A percentile compares a stretch with the other conserved stretches of the same genome.
phyloP scores from a whole-genome alignment of 2,329 filamentous ascomycete genomes.

The Epichloe gansuensis region DNA sequence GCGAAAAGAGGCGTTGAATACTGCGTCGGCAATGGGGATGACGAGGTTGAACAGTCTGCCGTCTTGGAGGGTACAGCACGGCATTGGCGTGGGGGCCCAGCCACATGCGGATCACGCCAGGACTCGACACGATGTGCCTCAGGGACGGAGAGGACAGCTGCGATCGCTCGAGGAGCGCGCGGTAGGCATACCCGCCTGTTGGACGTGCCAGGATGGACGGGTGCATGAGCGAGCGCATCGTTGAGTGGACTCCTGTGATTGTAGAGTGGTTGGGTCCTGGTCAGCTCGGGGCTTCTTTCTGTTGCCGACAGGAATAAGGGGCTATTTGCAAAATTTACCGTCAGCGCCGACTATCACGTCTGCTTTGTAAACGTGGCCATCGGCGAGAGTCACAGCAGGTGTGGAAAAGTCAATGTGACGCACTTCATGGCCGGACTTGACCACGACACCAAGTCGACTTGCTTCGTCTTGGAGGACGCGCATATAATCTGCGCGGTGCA shows the following conservation, averaged over 20 bases:
- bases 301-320: no score
- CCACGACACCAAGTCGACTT: constrained; percentile 1
- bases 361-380: constrained; percentile 4
- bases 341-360: constrained; percentile 9
- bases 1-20: constrained; percentile 1
- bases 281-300: background rate
- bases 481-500: constrained; percentile 10
- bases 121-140: background rate
- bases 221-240: constrained; percentile 6
- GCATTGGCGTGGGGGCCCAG: constrained; percentile 5
- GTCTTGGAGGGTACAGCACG: constrained; percentile 6
- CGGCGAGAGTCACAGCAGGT: constrained; percentile 3
- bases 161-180: constrained; percentile 2
- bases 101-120: constrained; percentile 2
- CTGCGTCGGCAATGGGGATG: background rate
- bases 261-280: background rate
- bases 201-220: background rate
- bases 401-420: constrained; percentile 4
- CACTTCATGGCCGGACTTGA: constrained; percentile 6
- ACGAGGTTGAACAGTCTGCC: constrained; percentile 7
- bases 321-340: background rate
- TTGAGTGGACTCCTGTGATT: constrained; percentile 6
- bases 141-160: constrained; percentile 2
- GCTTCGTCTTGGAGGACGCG: constrained; percentile 8
- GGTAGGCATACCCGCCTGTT: constrained; percentile 8